Percentiles rank a stretch among this genome's conserved stretches.
phyloP scores from a whole-genome alignment of 768 basidiomycete genomes.

The Mycena galericulata region DNA sequence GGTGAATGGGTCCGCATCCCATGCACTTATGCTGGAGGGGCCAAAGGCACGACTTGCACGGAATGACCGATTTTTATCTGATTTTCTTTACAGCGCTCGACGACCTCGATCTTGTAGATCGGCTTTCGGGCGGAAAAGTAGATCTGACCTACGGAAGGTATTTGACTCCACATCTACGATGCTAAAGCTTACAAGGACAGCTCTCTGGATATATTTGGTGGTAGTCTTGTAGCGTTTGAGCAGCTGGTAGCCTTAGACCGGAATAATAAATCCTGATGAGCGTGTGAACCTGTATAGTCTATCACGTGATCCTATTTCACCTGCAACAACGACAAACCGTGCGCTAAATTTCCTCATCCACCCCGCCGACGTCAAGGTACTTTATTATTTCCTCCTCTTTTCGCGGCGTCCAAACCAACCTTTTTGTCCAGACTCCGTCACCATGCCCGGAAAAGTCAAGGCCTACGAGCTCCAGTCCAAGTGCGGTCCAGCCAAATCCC shows the following conservation, averaged over 20 bases:
- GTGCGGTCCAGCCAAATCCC: constrained; percentile 57
- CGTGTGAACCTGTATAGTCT: too few relatives aligned
- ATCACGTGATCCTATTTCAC: too few relatives aligned
- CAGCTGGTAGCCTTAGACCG: constrained; percentile 63
- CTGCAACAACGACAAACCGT: background rate
- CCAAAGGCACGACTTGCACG: constrained; percentile 69
- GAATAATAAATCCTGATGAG: too few relatives aligned
- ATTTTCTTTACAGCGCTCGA: constrained; percentile 65
- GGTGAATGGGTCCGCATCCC: constrained; percentile 94
- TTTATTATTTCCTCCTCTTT: background rate
- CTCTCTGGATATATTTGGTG: constrained; percentile 71
- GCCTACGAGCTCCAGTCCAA: constrained; percentile 97
- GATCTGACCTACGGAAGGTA: constrained; percentile 56
- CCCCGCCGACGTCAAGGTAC: constrained; percentile 29
- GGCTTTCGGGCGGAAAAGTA: constrained; percentile 85
- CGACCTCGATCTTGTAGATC: constrained; percentile 86
- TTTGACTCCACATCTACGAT: constrained; percentile 22
- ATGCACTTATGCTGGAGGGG: constrained; percentile 97
- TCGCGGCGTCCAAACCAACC: background rate
- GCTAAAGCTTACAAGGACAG: constrained; percentile 42
- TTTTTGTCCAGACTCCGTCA: constrained; percentile 49
- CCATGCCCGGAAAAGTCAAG: constrained; percentile 93
- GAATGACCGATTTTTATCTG: background rate
- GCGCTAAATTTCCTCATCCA: background rate
- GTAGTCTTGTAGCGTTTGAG: constrained; percentile 62